These are phyloP conservation scores for Coemansia sp. DNA, from an alignment of 192 early-diverging fungal species.

Conservation along the genomic window DNA sequence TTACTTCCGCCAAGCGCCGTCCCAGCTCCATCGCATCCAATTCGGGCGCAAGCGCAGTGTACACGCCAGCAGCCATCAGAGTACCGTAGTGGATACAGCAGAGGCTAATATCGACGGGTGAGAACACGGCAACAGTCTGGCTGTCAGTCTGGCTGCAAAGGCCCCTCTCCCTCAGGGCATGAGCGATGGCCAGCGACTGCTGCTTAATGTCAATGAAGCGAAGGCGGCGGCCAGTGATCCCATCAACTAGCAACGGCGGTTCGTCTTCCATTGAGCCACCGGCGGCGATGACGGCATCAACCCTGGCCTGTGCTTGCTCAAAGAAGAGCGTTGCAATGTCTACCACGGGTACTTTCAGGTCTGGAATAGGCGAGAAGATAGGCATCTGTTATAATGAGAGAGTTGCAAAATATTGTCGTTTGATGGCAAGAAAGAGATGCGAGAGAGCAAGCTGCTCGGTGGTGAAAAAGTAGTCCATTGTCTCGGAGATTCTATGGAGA, in stretches of 20 bases:
- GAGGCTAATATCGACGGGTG: constrained; percentile 18
- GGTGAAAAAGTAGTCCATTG: not conserved
- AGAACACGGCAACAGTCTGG: constrained; percentile 17
- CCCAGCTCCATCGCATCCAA: constrained; percentile 1
- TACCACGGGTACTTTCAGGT: constrained; percentile 21
- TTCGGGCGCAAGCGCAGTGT: constrained; percentile 21
- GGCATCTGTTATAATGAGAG: constrained; percentile 23
- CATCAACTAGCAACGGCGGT: constrained; percentile 22
- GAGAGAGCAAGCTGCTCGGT: not conserved
- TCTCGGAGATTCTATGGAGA: not conserved
- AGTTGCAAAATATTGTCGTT: not conserved
- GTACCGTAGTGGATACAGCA: constrained; percentile 33
- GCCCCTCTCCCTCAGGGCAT: constrained; percentile 2
- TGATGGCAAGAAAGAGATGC: not conserved
- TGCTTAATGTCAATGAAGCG: constrained; percentile 30
- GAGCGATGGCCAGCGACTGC: constrained; percentile 24
- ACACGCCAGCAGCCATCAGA: constrained; percentile 39
- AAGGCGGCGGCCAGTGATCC: constrained; percentile 8
- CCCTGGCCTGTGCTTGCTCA: constrained; percentile 21
- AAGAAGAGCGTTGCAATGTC: constrained; percentile 44
- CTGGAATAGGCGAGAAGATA: constrained; percentile 33
- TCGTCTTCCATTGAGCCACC: constrained; percentile 5
- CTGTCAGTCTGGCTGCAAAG: constrained; percentile 7
- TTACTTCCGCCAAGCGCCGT: constrained; percentile 11
- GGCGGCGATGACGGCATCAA: not conserved